These are phyloP conservation scores for Nitzschia sp. DNA, from an alignment of 108 stramenopile species.

Conservation along the genomic window DNA sequence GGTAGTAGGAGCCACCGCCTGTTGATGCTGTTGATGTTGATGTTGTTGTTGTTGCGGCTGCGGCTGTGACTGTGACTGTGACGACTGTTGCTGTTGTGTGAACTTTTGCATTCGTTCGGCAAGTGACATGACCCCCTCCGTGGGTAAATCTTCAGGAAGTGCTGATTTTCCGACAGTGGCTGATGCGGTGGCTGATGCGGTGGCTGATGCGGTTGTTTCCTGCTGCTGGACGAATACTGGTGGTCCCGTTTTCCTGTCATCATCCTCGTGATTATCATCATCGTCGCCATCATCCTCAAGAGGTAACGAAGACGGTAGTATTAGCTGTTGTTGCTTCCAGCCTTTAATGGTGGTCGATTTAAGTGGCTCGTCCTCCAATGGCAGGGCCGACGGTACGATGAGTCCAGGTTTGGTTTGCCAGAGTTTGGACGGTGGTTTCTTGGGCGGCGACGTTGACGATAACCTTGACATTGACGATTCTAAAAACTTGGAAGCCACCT, in stretches of 20 bases:
- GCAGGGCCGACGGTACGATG: no score
- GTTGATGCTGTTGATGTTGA: neutral
- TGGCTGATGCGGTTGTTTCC: neutral
- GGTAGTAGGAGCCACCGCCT: neutral
- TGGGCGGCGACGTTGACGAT: neutral
- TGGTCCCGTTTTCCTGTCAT: no score
- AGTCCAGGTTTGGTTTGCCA: no score
- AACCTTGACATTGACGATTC: neutral
- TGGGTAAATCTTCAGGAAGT: neutral
- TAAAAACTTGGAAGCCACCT: neutral
- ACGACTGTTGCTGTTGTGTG: neutral
- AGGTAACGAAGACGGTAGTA: no score
- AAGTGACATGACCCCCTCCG: neutral
- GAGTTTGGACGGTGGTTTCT: neutral
- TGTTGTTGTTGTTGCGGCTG: neutral
- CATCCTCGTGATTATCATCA: no score
- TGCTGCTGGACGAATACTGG: no score
- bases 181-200: neutral
- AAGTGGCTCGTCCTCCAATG: no score
- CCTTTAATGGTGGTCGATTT: neutral
- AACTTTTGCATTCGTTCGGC: neutral
- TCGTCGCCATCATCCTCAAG: no score
- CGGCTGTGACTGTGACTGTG: neutral
- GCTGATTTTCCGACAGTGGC: neutral
- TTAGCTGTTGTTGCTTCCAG: no score